Percentiles rank a stretch among this genome's conserved stretches.
These are phyloP conservation scores for Xylariomycetidae sp. DNA, from an alignment of 2,329 filamentous ascomycete genomes.

Conservation along the genomic window DNA sequence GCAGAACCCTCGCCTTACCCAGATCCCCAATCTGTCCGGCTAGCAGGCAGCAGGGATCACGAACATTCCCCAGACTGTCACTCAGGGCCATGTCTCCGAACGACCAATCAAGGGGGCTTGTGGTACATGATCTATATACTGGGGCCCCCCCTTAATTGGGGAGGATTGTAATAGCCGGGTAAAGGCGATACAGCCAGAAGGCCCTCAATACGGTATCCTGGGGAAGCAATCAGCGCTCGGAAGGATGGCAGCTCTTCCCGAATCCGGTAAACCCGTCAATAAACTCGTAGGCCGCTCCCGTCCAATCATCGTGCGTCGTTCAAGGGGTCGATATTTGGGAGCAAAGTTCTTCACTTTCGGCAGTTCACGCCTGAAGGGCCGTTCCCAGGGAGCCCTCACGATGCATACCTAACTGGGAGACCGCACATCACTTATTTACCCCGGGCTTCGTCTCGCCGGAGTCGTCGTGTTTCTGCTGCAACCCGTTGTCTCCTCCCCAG, in stretches of 20 bases:
- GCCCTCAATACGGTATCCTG: conserved; percentile 12
- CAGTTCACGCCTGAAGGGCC: conserved; percentile 17
- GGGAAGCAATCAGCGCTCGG: conserved; percentile 22
- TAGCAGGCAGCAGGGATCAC: too few species aligned
- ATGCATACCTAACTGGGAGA: conserved; percentile 13
- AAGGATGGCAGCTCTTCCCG: conserved; percentile 16
- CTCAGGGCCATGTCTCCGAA: too few species aligned
- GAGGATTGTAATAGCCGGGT: conserved; percentile 25
- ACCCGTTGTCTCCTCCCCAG: conserved; percentile 11
- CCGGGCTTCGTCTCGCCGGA: conserved; percentile 16
- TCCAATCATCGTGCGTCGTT: conserved; percentile 16
- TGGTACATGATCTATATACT: too few species aligned
- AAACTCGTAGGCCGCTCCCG: conserved; percentile 14
- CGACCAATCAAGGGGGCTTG: too few species aligned
- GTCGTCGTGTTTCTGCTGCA: conserved; percentile 10
- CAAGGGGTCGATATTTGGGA: conserved; percentile 16
- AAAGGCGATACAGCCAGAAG: conserved; percentile 26
- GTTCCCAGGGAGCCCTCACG: conserved; percentile 10
- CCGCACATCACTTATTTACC: conserved; percentile 14
- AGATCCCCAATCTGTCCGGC: too few species aligned
- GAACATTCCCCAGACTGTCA: too few species aligned
- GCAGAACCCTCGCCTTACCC: too few species aligned
- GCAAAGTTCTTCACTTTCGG: conserved; percentile 18
- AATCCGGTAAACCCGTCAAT: conserved; percentile 23
- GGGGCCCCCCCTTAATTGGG: conserved; percentile 16